Percentiles rank a stretch among this genome's conserved stretches.
These are phyloP conservation scores for Cercospora janseana DNA, from an alignment of 2,329 filamentous ascomycete genomes.

Conservation along the genomic window DNA sequence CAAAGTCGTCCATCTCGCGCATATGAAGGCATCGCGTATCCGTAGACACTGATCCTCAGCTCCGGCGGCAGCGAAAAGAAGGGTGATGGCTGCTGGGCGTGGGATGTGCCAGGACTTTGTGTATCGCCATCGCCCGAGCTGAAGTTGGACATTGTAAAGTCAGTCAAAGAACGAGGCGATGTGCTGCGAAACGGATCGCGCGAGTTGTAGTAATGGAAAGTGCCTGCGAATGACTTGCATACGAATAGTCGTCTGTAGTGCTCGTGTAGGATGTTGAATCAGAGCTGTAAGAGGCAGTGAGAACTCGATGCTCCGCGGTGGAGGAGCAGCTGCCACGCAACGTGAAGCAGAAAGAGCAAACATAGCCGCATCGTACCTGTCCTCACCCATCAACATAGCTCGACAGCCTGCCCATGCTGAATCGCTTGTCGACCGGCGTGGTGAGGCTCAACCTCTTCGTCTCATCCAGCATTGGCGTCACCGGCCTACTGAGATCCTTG, in stretches of 20 bases:
- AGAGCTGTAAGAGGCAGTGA: not conserved
- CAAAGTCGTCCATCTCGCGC: not conserved
- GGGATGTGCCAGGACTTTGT: not conserved
- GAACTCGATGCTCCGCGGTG: not conserved
- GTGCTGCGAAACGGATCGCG: not conserved
- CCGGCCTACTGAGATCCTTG: conserved; percentile 33
- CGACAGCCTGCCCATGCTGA: conserved; percentile 32
- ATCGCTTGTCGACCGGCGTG: conserved; percentile 19
- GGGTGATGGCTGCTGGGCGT: conserved; percentile 7
- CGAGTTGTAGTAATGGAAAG: conserved; percentile 2
- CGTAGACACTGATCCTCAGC: conserved; percentile 27
- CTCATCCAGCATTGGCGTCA: conserved; percentile 30
- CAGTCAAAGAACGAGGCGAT: not conserved
- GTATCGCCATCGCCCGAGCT: not conserved
- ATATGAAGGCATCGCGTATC: conserved; percentile 5
- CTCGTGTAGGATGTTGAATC: conserved; percentile 4
- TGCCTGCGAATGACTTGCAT: not conserved
- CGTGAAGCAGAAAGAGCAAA: conserved; percentile 2
- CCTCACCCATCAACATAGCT: conserved; percentile 32
- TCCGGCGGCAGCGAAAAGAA: conserved; percentile 22
- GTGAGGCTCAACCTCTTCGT: conserved; percentile 23
- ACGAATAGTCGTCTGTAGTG: not conserved
- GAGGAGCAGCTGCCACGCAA: conserved; percentile 1
- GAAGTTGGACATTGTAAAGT: no score
- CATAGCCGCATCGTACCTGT: not conserved